A percentile compares a stretch with the other conserved stretches of the same genome.
phyloP scores from a whole-genome alignment of 1,284 basidiomycete genomes.

The Chiua sp. region DNA sequence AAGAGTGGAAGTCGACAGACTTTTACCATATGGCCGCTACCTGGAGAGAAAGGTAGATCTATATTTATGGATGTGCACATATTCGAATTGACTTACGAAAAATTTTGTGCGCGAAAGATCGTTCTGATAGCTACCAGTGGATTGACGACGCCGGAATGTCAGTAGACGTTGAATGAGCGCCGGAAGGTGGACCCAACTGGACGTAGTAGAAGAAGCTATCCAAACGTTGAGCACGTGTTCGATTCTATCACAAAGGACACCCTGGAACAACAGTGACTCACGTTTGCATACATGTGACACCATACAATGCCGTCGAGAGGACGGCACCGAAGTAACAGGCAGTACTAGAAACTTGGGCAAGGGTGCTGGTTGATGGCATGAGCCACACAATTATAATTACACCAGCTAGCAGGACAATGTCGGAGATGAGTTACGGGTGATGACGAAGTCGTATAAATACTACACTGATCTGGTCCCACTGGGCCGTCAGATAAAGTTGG shows the following conservation, averaged over 20 bases:
- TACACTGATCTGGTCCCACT: no score
- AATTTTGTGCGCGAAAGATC: conserved; percentile 1
- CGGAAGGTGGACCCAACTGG: background rate
- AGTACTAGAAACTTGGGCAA: no score
- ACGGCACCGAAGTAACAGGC: background rate
- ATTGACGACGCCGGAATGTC: background rate
- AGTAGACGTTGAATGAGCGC: background rate
- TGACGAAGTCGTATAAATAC: background rate
- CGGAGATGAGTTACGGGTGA: background rate
- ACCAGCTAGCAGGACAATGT: background rate
- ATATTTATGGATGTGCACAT: no score
- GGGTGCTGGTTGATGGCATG: background rate
- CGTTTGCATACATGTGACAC: background rate
- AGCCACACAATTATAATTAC: background rate
- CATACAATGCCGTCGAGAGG: background rate
- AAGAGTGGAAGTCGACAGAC: background rate
- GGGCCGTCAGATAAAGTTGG: no score
- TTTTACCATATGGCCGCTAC: conserved; percentile 11
- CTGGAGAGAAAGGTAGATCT: background rate
- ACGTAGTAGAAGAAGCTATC: conserved; percentile 2
- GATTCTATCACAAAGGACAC: background rate
- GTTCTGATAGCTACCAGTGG: conserved; percentile 2
- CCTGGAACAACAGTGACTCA: background rate
- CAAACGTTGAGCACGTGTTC: background rate
- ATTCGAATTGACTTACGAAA: conserved; percentile 4